phyloP scores from a whole-genome alignment of 345 rosid species.

The Excoecaria agallocha region DNA sequence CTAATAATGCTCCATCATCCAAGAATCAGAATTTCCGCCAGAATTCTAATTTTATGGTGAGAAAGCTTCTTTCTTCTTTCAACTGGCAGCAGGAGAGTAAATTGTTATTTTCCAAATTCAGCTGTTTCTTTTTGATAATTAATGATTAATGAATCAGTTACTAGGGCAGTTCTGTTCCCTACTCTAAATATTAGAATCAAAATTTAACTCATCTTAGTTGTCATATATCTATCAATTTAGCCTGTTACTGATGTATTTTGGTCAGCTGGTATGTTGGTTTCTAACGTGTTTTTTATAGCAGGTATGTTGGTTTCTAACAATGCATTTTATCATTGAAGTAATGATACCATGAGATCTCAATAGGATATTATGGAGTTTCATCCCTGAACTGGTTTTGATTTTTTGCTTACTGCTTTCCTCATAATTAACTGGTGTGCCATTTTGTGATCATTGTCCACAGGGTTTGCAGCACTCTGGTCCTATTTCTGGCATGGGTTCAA shows the following conservation, averaged over 20 bases:
- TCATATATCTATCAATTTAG: neutral
- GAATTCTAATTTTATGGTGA: slow-evolving; percentile 60
- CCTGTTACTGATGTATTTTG: neutral
- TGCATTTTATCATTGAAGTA: neutral
- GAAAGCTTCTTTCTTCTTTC: neutral
- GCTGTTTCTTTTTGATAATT: neutral
- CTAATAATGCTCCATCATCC: slow-evolving; percentile 45
- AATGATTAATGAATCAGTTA: neutral
- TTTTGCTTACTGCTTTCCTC: neutral
- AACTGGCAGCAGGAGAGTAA: neutral
- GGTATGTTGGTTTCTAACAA: neutral
- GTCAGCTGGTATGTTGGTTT: neutral
- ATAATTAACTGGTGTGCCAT: neutral
- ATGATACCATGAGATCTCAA: neutral
- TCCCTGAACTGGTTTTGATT: neutral
- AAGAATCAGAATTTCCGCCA: slow-evolving; percentile 62
- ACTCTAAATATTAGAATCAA: neutral
- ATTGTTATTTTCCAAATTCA: neutral
- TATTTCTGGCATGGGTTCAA: slow-evolving; percentile 51
- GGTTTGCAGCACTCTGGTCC: slow-evolving; percentile 59
- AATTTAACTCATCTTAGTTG: neutral
- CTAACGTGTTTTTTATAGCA: neutral
- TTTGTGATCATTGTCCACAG: slow-evolving; percentile 26
- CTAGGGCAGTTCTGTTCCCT: neutral
- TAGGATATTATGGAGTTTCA: neutral